These are phyloP conservation scores for Astragalus membranaceus DNA, from an alignment of 306 rosid species.

Conservation along the genomic window DNA sequence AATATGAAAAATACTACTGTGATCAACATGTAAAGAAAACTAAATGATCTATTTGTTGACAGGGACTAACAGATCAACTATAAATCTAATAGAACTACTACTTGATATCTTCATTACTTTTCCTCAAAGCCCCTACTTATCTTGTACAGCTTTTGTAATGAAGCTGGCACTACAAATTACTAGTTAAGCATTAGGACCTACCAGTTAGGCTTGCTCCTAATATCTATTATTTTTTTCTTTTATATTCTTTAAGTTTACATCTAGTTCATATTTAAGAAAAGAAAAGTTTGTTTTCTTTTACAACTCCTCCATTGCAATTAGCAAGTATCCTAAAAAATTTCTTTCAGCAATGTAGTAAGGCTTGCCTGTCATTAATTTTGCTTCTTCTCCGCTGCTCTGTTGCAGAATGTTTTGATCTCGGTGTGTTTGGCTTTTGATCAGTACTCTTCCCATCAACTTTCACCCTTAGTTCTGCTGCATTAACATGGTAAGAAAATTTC, in stretches of 20 bases:
- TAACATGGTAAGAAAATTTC: conserved; percentile 3
- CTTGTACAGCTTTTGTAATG: not conserved
- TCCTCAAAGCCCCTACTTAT: not conserved
- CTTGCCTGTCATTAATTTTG: conserved; percentile 95
- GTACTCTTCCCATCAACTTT: conserved; percentile 57
- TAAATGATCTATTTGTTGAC: not conserved
- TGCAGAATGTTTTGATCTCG: conserved; percentile 96
- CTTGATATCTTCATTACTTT: not conserved
- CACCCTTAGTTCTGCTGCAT: conserved; percentile 48
- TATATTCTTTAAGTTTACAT: not conserved
- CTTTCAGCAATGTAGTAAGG: not conserved
- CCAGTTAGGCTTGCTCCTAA: not conserved
- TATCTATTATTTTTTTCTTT: not conserved
- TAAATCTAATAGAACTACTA: not conserved
- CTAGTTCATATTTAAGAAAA: not conserved
- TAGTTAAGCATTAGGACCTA: not conserved
- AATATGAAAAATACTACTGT: conserved; percentile 8
- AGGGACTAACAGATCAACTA: not conserved
- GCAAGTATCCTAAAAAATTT: not conserved
- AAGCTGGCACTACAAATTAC: not conserved
- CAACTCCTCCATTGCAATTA: not conserved
- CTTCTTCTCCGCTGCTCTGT: conserved; percentile 98
- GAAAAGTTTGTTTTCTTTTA: not conserved
- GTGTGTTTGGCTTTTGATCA: conserved; percentile 88
- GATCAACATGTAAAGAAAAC: not conserved